Evolutionary conservation across 2,329 filamentous ascomycete species (phyloP), one percentile per base, ranked within the genome.

Genomic region (Sporothrix curviconia): DNA sequence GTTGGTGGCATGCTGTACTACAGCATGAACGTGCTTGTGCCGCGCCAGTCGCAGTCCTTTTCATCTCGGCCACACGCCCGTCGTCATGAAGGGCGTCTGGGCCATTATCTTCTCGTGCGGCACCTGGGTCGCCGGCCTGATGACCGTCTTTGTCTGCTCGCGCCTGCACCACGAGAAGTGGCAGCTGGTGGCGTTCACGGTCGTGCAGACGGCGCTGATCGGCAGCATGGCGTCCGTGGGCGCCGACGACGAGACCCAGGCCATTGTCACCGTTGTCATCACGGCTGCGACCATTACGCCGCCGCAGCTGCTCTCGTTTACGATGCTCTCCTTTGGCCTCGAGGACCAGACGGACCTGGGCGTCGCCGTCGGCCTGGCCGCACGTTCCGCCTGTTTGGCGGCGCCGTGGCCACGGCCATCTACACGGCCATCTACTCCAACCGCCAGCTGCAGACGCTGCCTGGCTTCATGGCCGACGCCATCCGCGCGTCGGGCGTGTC

Each of bases 21-120:
- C 59, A 66, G 62, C 52, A 68, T 67, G 64, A 67, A 68, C 54
- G 66, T 69, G 8, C 61, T 68, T 28, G 68, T 65, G 66, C 67
- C 66, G 6, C 63, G 65, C 3, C 65, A 69, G 47, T 47, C 57
- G 71, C 75, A 14, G 73, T 81, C 54, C 70, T 82, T n/a, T 77
- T 57, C 22, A 58, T 60, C 34, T 12, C 28, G 1, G 28, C 59
- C 24, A 19, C 22, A 60, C 55, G 28, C 59, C 55, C 4, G 32
- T 47, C 17, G 61, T 67, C 49, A 62, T 67, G 60, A 59, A 61
- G 6, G 67, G 66, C 7, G 63, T 67, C 3, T 69, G 68, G 59
- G 64, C 67, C 22, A 66, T 61, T 7, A 64, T 67, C 28, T 67
- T 67, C 22, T 65, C 63, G 9, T 67, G 63, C 40, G 68, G 69